These are phyloP conservation scores for Yamadazyma phyllophila DNA, from an alignment of 805 yeast genomes.

Conservation along the genomic window DNA sequence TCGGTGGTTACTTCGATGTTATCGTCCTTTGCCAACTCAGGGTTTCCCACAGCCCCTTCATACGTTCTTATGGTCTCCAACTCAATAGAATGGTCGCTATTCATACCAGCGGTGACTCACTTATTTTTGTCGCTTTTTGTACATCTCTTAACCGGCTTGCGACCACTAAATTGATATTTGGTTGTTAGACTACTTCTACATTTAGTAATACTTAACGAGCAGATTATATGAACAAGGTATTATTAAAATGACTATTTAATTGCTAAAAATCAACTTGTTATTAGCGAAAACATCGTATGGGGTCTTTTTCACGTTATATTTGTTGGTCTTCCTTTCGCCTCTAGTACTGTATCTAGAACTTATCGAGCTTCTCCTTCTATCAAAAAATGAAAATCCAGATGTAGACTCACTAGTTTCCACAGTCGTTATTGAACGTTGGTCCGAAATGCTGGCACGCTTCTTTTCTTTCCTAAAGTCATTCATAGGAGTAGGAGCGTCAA, in stretches of 20 bases:
- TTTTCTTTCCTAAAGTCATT: not conserved
- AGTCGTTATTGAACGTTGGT: slow-evolving; percentile 14
- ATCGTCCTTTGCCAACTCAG: not conserved
- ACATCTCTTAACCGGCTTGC: no score
- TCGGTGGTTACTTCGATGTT: slow-evolving; percentile 2
- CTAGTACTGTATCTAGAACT: slow-evolving; percentile 11
- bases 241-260: slow-evolving; percentile 2
- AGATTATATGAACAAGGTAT: slow-evolving; percentile 4
- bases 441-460: slow-evolving; percentile 8
- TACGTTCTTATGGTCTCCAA: slow-evolving; percentile 3
- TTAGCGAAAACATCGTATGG: slow-evolving; percentile 16
- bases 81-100: slow-evolving; percentile 1
- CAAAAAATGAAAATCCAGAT: slow-evolving; percentile 18
- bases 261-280: slow-evolving; percentile 13
- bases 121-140: no score
- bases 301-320: slow-evolving; percentile 15
- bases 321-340: slow-evolving; percentile 15
- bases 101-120: not conserved
- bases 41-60: not conserved
- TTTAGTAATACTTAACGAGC: no score
- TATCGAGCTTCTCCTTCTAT: slow-evolving; percentile 12
- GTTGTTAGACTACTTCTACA: no score
- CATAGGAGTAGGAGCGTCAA: slow-evolving; percentile 7
- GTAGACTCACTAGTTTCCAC: slow-evolving; percentile 15
- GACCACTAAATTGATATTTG: no score